Evolutionary conservation across 768 basidiomycete species (phyloP), one percentile per base, ranked within the genome.

Genomic region (Lactarius deliciosus): DNA sequence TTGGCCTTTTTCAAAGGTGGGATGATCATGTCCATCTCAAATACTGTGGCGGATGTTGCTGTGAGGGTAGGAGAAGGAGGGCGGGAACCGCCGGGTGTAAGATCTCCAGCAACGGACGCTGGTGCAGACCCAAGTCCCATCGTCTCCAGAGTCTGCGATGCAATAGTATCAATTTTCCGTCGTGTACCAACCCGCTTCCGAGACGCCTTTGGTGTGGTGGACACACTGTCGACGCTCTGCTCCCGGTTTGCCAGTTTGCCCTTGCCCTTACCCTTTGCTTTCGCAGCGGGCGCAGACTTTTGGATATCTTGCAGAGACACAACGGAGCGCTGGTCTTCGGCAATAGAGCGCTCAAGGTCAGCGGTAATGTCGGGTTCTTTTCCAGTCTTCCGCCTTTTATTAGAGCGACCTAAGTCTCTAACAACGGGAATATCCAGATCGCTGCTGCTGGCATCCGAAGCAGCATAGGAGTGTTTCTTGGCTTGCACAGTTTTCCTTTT

Each of bases 1-100:
- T 90, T 91, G 6, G 90, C 91, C 72, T 82, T 86, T 77, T 82
- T 90, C 72, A 93, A 76, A 15, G 87, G 85, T 6, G 89, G 90
- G 45, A 90, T 82, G 9, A 76, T 73, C 68, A 91, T 90, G 66
- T 88, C 86, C 45, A 92, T 79, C 65, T 91, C 89, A 70, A 86
- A 92, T 30, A 92, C 83, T 41, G 87, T 81, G 5, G 85, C 80
- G 25, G 86, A 84, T 20, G 80, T 80, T 57, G 79, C 78, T 0
- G 84, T 83, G 9, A 79, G 72, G 3, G 81, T 80, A 5, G 91
- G 91, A 13, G 90, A 92, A 54, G 83, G 76, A 30, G 88, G 88
- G n/a, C 89, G 80, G 7, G 91, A 93, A 59, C 83, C 81, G 13
- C 79, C 79, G 22, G 91, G 90, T 8, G 91, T 89, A 15, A 81